Base-by-base conservation (phyloP, 257 asterid species). In the Perilla frutescens region DNA sequence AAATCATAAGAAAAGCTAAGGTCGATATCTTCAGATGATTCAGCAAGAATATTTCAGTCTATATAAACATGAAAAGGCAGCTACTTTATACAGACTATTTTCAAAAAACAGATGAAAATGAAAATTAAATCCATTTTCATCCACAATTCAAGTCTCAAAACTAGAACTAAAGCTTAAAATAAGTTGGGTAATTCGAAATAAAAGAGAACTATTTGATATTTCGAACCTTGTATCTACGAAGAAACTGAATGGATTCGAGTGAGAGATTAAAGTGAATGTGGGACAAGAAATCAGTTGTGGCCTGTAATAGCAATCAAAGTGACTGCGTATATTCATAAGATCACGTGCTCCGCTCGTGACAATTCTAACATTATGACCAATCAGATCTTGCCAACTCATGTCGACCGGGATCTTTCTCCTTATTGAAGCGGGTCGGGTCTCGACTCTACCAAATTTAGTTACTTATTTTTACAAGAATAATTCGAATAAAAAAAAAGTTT, bases 321-420 rank as follows among this genome's bases (percentile, higher is more conserved):
- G 58, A 36, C 58, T 10, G 43, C 53, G 45, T 29, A 58, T 67
- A 40, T 43, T 45, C 31, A 41, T 41, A 36, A 8, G 47, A 55
- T 76, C 72, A 62, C 68, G 76, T 15, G 29, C 66, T 2, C 14
- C 40, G 58, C 81, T 54, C 76, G 76, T 61, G 80, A 34, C 6
- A 36, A 3, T 13, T 12, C 45, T 34, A 0, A 44, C 13, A 0
- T 20, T 2, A 8, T 3, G 15, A 15, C 76, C 62, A 76, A 76
- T 76, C 54, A 40, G 36, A 57, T 67, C 32, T 26, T 8, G 66
- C 56, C 41, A 54, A 41, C 56, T 47, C 29, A 29, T 7, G 2
- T 44, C 4, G 3, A 34, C 3, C 37, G 3, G 0, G 37, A 4
- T 34, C 37, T 4, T 34, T 34, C 26, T 20, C 26, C 26, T 20